These are phyloP conservation scores for Trypanosoma brucei DNA, from an alignment of 208 protist species.

Conservation along the genomic window DNA sequence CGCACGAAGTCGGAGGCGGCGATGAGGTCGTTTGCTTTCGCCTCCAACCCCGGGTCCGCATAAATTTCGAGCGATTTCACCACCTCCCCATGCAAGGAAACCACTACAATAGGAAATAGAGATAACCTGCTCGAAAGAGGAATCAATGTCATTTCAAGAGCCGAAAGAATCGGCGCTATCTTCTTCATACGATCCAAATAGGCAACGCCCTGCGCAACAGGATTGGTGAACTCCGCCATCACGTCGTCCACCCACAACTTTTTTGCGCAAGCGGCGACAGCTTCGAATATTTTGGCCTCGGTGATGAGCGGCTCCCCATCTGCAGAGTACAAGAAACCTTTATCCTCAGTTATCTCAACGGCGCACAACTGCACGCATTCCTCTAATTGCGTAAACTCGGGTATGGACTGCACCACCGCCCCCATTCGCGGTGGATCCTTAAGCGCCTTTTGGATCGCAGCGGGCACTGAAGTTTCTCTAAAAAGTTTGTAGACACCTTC, in stretches of 20 bases:
- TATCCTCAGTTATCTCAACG: conserved; percentile 38
- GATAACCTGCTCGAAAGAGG: conserved; percentile 72
- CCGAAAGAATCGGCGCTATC: conserved; percentile 68
- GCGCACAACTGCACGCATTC: conserved; percentile 72
- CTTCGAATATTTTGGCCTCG: conserved; percentile 37
- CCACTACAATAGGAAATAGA: conserved; percentile 72
- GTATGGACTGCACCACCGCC: conserved; percentile 20
- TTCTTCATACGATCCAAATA: conserved; percentile 88
- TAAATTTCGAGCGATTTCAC: conserved; percentile 69
- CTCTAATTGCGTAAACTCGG: conserved; percentile 59
- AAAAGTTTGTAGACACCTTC: conserved; percentile 58
- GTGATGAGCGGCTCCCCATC: conserved; percentile 60
- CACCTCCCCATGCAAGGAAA: conserved; percentile 65
- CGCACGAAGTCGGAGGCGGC: conserved; percentile 78
- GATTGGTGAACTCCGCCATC: conserved; percentile 76
- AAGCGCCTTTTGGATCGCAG: conserved; percentile 73
- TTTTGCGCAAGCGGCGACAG: conserved; percentile 49
- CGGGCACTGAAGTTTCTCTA: conserved; percentile 55
- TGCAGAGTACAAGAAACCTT: conserved; percentile 37
- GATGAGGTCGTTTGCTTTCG: conserved; percentile 68
- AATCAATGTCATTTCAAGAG: conserved; percentile 77
- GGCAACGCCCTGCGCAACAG: conserved; percentile 55
- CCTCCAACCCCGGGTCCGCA: conserved; percentile 37
- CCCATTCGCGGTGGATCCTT: conserved; percentile 39
- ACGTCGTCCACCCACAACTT: conserved; percentile 82